Percentiles rank a stretch among this genome's conserved stretches.
These are phyloP conservation scores for Nakazawaea peltata DNA, from an alignment of 805 yeast genomes.

Conservation along the genomic window DNA sequence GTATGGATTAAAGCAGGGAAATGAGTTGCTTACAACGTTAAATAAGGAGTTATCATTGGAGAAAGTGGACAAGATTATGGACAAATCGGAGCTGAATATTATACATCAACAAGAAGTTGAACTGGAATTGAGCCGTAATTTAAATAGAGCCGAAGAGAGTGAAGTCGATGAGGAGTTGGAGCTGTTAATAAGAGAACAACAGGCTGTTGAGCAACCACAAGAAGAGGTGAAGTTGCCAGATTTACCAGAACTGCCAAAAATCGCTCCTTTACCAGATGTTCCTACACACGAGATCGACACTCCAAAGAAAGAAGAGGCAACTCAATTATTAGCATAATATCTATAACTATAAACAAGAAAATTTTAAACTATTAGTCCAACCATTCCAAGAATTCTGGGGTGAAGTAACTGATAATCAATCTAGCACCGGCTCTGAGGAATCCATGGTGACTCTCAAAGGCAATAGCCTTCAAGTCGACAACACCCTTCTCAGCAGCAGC, in stretches of 20 bases:
- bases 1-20: slow-evolving; percentile 76
- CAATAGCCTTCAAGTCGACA: slow-evolving; percentile 70
- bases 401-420: slow-evolving; percentile 81
- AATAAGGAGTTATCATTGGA: slow-evolving; percentile 75
- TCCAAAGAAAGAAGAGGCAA: slow-evolving; percentile 10
- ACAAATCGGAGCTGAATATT: slow-evolving; percentile 76
- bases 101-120: slow-evolving; percentile 71
- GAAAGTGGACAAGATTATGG: slow-evolving; percentile 74
- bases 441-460: slow-evolving; percentile 86
- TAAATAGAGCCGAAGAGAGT: slow-evolving; percentile 40
- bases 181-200: slow-evolving; percentile 39
- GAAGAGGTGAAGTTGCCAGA: slow-evolving; percentile 12
- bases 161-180: slow-evolving; percentile 63
- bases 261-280: slow-evolving; percentile 12
- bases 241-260: slow-evolving; percentile 14
- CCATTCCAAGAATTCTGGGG: slow-evolving; percentile 97
- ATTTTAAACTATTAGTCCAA: slow-evolving; percentile 30
- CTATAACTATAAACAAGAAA: not conserved
- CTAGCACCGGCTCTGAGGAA: slow-evolving; percentile 94
- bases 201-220: slow-evolving; percentile 7
- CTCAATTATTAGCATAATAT: slow-evolving; percentile 13
- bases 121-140: slow-evolving; percentile 35
- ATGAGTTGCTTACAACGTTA: slow-evolving; percentile 61
- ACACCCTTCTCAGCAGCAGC: slow-evolving; percentile 97
- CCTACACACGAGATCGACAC: slow-evolving; percentile 8